Base-by-base conservation (phyloP, 1,284 basidiomycete genomes). In the Ceratobasidium sp. region DNA sequence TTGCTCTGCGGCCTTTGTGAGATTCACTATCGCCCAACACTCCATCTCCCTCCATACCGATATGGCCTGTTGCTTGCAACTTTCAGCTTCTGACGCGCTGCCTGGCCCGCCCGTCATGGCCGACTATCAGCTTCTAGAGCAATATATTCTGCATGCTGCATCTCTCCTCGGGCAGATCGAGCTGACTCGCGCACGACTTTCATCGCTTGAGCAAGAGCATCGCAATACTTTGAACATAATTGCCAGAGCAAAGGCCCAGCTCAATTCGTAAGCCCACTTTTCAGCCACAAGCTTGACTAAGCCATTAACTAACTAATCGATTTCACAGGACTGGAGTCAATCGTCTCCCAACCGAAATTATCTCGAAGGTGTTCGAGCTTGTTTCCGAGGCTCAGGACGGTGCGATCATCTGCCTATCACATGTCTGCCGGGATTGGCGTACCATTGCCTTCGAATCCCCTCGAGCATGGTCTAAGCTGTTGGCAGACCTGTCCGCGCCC, bases 361-460 rank as follows among this genome's bases (percentile, higher is more conserved):
- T 77, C 6, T 77, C 76, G 7, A 77, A 42, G n/a, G 33, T 77
- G 13, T 77, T 77, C 58, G 76, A 77, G 56, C 23, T 69, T 15
- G 56, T 46, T 26, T 77, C 76, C 15, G 76, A 77, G 39, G 76
- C 46, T 23, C 55, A 77, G 46, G 56, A 77, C 20, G 76, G 76
- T 12, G 66, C 67, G 15, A 77, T 77, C 58, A 69, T 77, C 33
- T 33, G 44, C n/a, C 46, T 77, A n/a, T 77, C 76, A 61, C 76
- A 77, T 55, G 76, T 77, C 9, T 77, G 76, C 56, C 66, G 67
- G 15, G 42, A 77, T 67, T 77, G 76, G 76, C 53, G 76, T 44
- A 15, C 42, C 13, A 61, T 63, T 28, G 67, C 76, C 53, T 60
- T 77, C 28, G 67, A 56, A 18, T 77, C 76, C 39, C 76, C 76